Evolutionary conservation across 2,329 filamentous ascomycete genomes (phyloP).

Genomic region (Cercospora sojina): DNA sequence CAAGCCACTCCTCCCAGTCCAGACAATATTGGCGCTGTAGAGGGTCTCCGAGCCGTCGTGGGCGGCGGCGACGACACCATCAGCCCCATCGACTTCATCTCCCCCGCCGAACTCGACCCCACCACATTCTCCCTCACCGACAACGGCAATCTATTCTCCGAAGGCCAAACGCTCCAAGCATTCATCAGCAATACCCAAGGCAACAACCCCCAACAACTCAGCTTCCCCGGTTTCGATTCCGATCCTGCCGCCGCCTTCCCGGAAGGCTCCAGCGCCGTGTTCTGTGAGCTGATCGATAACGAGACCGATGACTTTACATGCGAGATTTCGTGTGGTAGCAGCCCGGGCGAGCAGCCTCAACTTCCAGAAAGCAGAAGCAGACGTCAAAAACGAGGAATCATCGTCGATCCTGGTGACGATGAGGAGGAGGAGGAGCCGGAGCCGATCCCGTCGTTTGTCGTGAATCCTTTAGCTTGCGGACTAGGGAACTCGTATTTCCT

Average conservation of each 20-base stretch:
- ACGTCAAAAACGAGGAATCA: not conserved
- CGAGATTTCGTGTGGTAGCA: not conserved
- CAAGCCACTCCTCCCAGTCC: not conserved
- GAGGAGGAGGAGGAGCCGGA: not conserved
- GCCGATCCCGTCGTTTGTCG: not conserved
- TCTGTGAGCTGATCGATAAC: not conserved
- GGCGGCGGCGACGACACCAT: not conserved
- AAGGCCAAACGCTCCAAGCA: not conserved
- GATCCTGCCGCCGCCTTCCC: not conserved
- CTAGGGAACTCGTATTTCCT: not conserved
- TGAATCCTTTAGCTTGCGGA: not conserved
- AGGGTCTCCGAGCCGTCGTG: not conserved
- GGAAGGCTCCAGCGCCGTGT: not conserved
- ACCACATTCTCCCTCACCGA: not conserved
- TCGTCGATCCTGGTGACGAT: not conserved
- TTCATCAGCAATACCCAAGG: not conserved
- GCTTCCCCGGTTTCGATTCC: not conserved
- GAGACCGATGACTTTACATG: not conserved
- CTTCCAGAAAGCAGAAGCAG: not conserved
- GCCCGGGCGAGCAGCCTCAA: not conserved
- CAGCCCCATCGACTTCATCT: constrained; percentile 2
- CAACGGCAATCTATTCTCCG: not conserved
- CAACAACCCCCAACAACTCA: not conserved
- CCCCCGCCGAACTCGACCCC: not conserved
- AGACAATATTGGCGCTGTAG: not conserved